These are phyloP conservation scores for Tylopilus plumbeoviolaceoides DNA, from an alignment of 768 basidiomycete species.

Conservation along the genomic window DNA sequence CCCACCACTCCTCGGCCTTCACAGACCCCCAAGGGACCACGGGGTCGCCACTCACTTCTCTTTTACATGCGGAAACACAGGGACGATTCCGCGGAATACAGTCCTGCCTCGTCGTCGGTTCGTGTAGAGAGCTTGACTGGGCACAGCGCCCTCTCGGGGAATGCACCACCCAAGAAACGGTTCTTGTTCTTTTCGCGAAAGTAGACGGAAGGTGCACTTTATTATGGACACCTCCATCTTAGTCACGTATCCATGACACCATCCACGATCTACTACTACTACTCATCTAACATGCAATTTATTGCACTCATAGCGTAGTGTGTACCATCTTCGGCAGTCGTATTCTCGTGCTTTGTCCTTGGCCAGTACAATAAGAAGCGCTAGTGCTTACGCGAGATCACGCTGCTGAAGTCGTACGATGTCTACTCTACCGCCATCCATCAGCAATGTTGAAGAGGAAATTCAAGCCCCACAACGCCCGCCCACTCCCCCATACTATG, in stretches of 20 bases:
- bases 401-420: too few relatives aligned
- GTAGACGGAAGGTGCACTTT: slow-evolving; percentile 14
- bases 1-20: slow-evolving; percentile 27
- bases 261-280: slow-evolving; percentile 10
- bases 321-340: neutral
- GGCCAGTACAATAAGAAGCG: neutral
- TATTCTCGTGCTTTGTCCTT: slow-evolving; percentile 1
- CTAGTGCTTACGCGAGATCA: too few relatives aligned
- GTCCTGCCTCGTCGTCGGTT: slow-evolving; percentile 22
- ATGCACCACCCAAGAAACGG: slow-evolving; percentile 20
- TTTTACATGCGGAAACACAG: slow-evolving; percentile 31
- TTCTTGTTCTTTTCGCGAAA: slow-evolving; percentile 31
- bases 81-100: slow-evolving; percentile 14
- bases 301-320: slow-evolving; percentile 13
- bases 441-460: slow-evolving; percentile 49
- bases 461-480: slow-evolving; percentile 53
- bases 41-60: slow-evolving; percentile 24
- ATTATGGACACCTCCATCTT: slow-evolving; percentile 8
- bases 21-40: slow-evolving; percentile 26
- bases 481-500: slow-evolving; percentile 69
- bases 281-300: slow-evolving; percentile 17
- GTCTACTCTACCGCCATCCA: neutral
- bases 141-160: slow-evolving; percentile 4
- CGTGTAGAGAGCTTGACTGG: slow-evolving; percentile 16
- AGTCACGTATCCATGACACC: slow-evolving; percentile 17